Evolutionary conservation across 2,329 filamentous ascomycete species (phyloP), one percentile per base, ranked within the genome.

Genomic region (Whalleya microplaca): DNA sequence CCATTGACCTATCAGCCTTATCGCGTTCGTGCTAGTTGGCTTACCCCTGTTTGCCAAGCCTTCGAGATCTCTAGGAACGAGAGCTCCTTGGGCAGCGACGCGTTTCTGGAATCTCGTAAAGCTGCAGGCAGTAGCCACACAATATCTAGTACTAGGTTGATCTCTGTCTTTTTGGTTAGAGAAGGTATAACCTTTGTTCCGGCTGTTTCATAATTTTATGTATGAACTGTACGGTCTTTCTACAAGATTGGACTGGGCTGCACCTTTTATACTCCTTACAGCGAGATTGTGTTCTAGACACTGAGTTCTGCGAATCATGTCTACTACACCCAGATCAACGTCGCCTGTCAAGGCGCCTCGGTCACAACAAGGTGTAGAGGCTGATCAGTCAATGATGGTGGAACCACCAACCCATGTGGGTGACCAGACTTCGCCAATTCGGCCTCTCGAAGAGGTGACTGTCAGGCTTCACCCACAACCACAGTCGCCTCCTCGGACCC

Each of bases 381-480:
- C 58, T 37, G 62, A 68, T 55, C 64, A 69, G 32, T 70, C 68
- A 14, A 68, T 69, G 67, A 66, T 69, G 66, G 68, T 69, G n/a
- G 68, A 69, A 40, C 57, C 63, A 20, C 66, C 68, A 19, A 68
- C 63, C 14, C 61, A 67, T 20, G 41, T 69, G 21, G 68, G 63
- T 41, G 60, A 64, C 18, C 48, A 59, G 32, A 59, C 56, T 8
- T 56, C 64, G 3, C 41, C 51, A 10, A 43, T 59, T 29, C 55
- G 63, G 23, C 51, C 52, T 19, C 60, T 61, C 6, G 58, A 68
- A 48, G 67, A 69, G 43, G 53, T 54, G 10, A 67, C 66, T 14
- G 57, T 65, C 18, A 67, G 51, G 45, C 48, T 66, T n/a, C 53
- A 63, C 51, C 52, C 61, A 9, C 64, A 66, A 46, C 52, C 51